These are phyloP conservation scores for Pseudonitzschia pungens DNA, from an alignment of 108 stramenopile species.

Conservation along the genomic window DNA sequence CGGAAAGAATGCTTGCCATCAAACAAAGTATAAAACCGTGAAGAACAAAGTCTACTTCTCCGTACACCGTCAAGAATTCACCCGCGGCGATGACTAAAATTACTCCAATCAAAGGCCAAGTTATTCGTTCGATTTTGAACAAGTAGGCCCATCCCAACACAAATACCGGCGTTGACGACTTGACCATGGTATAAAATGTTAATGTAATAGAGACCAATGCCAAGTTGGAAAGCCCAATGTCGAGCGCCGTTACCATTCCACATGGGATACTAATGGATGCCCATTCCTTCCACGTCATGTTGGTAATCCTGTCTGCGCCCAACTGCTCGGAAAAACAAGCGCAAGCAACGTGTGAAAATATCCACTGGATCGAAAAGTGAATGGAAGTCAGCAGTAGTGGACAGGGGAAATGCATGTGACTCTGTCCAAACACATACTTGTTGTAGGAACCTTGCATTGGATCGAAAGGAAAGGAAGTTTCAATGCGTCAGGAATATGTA, in stretches of 20 bases:
- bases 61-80: slow-evolving; percentile 77
- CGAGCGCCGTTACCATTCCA: slow-evolving; percentile 75
- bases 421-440: slow-evolving; percentile 70
- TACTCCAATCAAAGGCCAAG: slow-evolving; percentile 68
- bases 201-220: slow-evolving; percentile 74
- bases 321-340: slow-evolving; percentile 51
- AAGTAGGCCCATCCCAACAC: slow-evolving; percentile 76
- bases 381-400: slow-evolving; percentile 82
- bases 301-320: slow-evolving; percentile 57
- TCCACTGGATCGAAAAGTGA: slow-evolving; percentile 85
- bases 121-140: slow-evolving; percentile 81
- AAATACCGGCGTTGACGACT: slow-evolving; percentile 84
- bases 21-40: slow-evolving; percentile 72
- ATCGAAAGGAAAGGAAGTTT: slow-evolving; percentile 30
- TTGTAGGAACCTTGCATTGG: slow-evolving; percentile 29
- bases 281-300: slow-evolving; percentile 74
- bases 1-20: slow-evolving; percentile 62
- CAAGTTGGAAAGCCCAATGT: slow-evolving; percentile 84
- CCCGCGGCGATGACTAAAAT: slow-evolving; percentile 69
- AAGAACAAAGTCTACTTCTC: slow-evolving; percentile 41
- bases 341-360: slow-evolving; percentile 57
- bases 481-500: slow-evolving; percentile 21
- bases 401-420: slow-evolving; percentile 75
- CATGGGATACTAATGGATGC: slow-evolving; percentile 72
- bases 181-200: slow-evolving; percentile 90